Base-by-base conservation (phyloP, 345 rosid genomes). In the Linum trigynum region DNA sequence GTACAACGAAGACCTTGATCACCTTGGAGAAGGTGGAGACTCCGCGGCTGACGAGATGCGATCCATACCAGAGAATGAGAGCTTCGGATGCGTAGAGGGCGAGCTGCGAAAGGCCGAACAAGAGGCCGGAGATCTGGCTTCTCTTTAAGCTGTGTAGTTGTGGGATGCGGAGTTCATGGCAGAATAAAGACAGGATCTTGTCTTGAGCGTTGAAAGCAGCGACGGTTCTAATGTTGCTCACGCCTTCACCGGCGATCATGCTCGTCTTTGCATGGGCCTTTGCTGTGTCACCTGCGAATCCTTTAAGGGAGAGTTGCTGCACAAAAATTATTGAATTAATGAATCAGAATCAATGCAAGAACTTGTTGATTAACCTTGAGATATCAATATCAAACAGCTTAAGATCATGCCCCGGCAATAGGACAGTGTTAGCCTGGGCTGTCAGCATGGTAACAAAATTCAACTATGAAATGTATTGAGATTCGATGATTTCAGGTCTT, bases 181-280 rank as follows among this genome's bases (percentile, higher is more conserved):
- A 76, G 76, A 94, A 94, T 65, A 94, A 76, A 39, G 95, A 88
- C 37, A 88, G 82, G 74, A 94, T 84, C 77, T 87, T 94, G 82
- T 78, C 74, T 65, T 94, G 99, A 0, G 99, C 97, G 77, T 94
- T 94, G 77, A 94, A 94, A 1, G 99, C 99, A 4, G 99, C 99
- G 43, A 94, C 99, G 0, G 99, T 94, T 72, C 99, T 76, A 65
- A 94, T 90, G 71, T 94, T 94, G 85, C 99, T 94, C 56, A 94
- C 99, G 71, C 99, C 99, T 73, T 94, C 99, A 50, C 99, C 99
- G 5, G 99, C 99, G 67, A 94, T 94, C 99, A 94, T 94, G 81
- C 97, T 90, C 14, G 99, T 90, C 84, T 94, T 94, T 5, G 99
- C 99, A 69, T 94, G 99, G 11, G 99, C 99, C 81, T 94, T 88